Evolutionary conservation across 2,329 filamentous ascomycete species (phyloP).

Genomic region (Colletotrichum chrysophilum): DNA sequence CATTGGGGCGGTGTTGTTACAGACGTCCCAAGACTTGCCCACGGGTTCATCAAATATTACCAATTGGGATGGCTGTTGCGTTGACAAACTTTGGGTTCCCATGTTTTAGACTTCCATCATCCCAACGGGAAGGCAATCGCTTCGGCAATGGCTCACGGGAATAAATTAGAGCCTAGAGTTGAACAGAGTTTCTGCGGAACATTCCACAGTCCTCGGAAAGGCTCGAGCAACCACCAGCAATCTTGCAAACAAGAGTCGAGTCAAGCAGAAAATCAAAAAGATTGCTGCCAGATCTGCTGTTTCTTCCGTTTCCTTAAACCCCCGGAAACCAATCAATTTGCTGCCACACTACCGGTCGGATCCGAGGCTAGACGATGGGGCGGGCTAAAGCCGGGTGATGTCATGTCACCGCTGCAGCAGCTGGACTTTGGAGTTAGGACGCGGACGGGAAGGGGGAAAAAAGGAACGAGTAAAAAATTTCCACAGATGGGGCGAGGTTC

Average conservation of each 20-base stretch:
- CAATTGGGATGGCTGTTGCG: background rate
- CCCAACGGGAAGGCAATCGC: background rate
- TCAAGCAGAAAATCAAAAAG: background rate
- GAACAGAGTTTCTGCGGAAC: background rate
- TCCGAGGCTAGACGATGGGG: background rate
- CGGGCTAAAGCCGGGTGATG: background rate
- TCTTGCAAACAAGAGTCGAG: background rate
- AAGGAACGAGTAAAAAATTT: background rate
- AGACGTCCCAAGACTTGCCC: background rate
- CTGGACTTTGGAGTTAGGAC: background rate
- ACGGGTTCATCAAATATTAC: background rate
- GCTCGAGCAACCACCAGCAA: background rate
- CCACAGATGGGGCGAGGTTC: background rate
- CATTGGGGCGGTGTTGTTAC: conserved; percentile 10
- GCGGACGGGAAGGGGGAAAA: background rate
- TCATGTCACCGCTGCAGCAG: background rate
- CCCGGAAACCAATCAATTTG: background rate
- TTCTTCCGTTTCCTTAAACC: background rate
- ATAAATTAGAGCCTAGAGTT: background rate
- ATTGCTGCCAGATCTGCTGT: background rate
- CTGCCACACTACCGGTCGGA: background rate
- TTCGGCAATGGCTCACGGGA: background rate
- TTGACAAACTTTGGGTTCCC: background rate
- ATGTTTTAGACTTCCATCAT: conserved; percentile 17
- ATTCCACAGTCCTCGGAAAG: background rate